Conservation (phyloP, 2,329 filamentous ascomycete species). For the Nigrospora osmanthi region DNA sequence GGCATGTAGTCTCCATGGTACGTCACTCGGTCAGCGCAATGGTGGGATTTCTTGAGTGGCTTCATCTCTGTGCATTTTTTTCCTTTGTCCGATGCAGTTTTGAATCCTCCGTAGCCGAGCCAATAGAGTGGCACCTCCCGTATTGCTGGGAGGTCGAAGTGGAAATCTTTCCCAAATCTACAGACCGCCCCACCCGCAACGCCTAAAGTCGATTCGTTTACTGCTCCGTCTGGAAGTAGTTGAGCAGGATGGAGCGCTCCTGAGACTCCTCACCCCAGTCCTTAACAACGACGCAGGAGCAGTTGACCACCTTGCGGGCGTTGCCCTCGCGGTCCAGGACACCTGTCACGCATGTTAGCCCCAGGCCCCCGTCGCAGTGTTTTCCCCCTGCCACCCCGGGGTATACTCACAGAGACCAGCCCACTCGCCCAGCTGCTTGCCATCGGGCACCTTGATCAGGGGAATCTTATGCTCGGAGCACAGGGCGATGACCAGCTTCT, state of each 20-base stretch:
- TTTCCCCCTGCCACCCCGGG: not conserved
- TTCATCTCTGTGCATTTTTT: conserved; percentile 15
- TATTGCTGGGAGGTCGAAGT: conserved; percentile 15
- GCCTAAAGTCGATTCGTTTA: conserved; percentile 34
- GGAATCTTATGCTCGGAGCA: conserved; percentile 99
- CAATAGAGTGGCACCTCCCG: conserved; percentile 13
- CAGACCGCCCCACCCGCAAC: conserved; percentile 19
- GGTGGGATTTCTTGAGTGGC: not conserved
- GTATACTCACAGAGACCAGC: conserved; percentile 88
- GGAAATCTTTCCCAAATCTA: conserved; percentile 15
- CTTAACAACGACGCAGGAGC: conserved; percentile 99
- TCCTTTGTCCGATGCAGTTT: conserved; percentile 29
- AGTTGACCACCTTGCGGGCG: conserved; percentile 99
- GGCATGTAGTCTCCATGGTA: too few relatives aligned
- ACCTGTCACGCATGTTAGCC: conserved; percentile 45
- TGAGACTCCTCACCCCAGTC: conserved; percentile 99
- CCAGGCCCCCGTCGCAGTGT: not conserved
- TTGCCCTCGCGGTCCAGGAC: conserved; percentile 99
- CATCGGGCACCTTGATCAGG: conserved; percentile 98
- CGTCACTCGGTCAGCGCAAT: not conserved
- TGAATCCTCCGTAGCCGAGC: conserved; percentile 1
- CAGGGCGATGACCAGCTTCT: conserved; percentile 98
- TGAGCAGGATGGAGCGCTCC: conserved; percentile 97
- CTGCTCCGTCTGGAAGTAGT: conserved; percentile 98
- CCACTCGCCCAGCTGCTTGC: conserved; percentile 99